Percentiles rank a stretch among this genome's conserved stretches.
Evolutionary conservation across 176 grass and related monocot genomes (phyloP).

Genomic region (Oryza brachyantha): DNA sequence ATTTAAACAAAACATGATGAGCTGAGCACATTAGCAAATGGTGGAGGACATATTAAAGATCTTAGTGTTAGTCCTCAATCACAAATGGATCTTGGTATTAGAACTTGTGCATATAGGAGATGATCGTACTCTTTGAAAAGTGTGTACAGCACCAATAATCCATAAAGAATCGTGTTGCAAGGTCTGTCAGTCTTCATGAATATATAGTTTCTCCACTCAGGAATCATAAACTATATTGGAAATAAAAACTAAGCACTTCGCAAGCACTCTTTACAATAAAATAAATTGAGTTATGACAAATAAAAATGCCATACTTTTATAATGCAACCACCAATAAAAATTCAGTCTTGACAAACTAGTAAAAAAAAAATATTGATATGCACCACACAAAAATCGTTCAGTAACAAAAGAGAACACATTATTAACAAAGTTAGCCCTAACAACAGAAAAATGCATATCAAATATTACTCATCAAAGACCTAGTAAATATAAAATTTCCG

Average conservation of each 20-base stretch:
- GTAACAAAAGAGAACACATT: not conserved
- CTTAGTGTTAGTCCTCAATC: not conserved
- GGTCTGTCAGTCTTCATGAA: not conserved
- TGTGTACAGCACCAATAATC: not conserved
- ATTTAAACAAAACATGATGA: not conserved
- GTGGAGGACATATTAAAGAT: not conserved
- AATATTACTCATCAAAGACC: slow-evolving; percentile 4
- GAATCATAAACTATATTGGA: not conserved
- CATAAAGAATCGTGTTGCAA: not conserved
- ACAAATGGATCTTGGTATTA: not conserved
- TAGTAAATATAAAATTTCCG: not conserved
- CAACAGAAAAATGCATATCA: slow-evolving; percentile 3
- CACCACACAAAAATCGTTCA: not conserved
- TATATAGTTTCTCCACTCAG: not conserved
- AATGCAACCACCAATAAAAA: not conserved
- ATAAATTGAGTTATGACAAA: not conserved
- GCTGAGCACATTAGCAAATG: not conserved
- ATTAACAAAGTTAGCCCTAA: slow-evolving; percentile 5
- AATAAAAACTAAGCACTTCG: not conserved
- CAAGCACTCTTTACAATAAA: slow-evolving; percentile 8
- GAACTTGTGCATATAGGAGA: not conserved
- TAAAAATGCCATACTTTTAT: not conserved
- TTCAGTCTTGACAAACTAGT: slow-evolving; percentile 5
- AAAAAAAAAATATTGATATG: not conserved
- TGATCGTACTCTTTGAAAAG: not conserved